Conservation (phyloP, 768 basidiomycete genomes). For the Trametes elegans region DNA sequence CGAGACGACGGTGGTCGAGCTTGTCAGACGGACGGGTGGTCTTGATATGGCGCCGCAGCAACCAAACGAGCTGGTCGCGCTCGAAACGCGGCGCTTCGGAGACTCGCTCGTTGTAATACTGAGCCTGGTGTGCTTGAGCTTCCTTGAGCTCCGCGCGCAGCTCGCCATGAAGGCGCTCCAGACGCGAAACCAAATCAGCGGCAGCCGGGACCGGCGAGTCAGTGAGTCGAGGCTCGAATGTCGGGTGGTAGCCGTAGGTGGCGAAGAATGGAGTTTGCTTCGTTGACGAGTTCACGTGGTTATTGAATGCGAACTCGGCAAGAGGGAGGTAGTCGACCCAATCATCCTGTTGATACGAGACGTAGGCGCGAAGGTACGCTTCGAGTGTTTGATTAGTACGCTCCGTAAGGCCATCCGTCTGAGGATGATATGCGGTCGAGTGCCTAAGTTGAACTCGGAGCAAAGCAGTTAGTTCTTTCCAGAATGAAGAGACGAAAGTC, state of each 20-base stretch:
- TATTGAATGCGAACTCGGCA: not conserved
- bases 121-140: slow-evolving; percentile 29
- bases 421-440: slow-evolving; percentile 17
- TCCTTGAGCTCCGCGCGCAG: slow-evolving; percentile 31
- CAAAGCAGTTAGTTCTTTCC: not conserved
- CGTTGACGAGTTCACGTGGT: not conserved
- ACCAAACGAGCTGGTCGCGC: slow-evolving; percentile 38
- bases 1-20: slow-evolving; percentile 24
- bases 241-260: slow-evolving; percentile 11
- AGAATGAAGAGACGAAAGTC: slow-evolving; percentile 16
- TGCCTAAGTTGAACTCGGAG: slow-evolving; percentile 1
- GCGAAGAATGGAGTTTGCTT: not conserved
- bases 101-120: slow-evolving; percentile 30
- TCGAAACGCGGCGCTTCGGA: slow-evolving; percentile 29
- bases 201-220: slow-evolving; percentile 34
- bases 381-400: slow-evolving; percentile 39
- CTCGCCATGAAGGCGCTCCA: slow-evolving; percentile 35
- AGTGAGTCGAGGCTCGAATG: slow-evolving; percentile 31
- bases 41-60: slow-evolving; percentile 8
- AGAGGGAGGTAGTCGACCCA: not conserved
- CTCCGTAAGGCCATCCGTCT: slow-evolving; percentile 41
- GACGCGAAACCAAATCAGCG: slow-evolving; percentile 27
- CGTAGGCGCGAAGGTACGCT: slow-evolving; percentile 17
- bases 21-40: slow-evolving; percentile 41
- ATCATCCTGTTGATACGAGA: not conserved